Base-by-base conservation (phyloP, 495 filamentous ascomycete species). In the Wilcoxina mikolae region DNA sequence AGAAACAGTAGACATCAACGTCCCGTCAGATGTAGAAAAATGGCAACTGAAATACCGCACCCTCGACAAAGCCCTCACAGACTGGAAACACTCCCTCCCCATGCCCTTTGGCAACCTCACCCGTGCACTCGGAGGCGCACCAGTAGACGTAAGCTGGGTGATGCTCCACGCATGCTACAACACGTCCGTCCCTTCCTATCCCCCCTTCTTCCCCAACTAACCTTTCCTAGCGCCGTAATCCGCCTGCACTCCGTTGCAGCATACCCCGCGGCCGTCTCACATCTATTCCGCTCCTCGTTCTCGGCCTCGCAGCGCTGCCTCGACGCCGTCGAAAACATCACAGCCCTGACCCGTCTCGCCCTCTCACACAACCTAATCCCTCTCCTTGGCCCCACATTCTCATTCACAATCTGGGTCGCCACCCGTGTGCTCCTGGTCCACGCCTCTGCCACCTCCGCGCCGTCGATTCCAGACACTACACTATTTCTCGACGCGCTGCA, bases 341-440 rank as follows among this genome's bases (percentile, higher is more conserved):
- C 81, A 31, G 82, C 81, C 0, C 74, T 94, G 1, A 81, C 81
- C 28, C 78, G 78, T 24, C 84, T 84, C 61, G 84, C 90, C 12
- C 75, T 82, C 27, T 74, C 76, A 33, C 80, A 86, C 58, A 76
- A 76, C 57, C 76, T 91, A 65, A 72, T 94, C 17, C 74, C 76
- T 46, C 85, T 87, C 60, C 78, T 94, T 12, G 87, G 87, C 0
- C 85, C 87, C 0, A 86, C 85, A 0, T 94, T 93, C 60, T 85
- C 86, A 12, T 94, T 94, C 65, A 85, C 85, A 1, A 71, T 94
- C 28, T 94, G 87, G 87, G 87, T 94, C 25, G 85, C 85, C n/a
- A 85, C 87, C 12, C 80, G 87, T 3, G 71, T 94, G 20, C 71
- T 91, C 1, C 78, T 94, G 4, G 87, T 94, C 7, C 87, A 93